Percentiles rank a stretch among this genome's conserved stretches.
These are phyloP conservation scores for Trichoderma asperellum DNA, from an alignment of 2,329 filamentous ascomycete genomes.

Conservation along the genomic window DNA sequence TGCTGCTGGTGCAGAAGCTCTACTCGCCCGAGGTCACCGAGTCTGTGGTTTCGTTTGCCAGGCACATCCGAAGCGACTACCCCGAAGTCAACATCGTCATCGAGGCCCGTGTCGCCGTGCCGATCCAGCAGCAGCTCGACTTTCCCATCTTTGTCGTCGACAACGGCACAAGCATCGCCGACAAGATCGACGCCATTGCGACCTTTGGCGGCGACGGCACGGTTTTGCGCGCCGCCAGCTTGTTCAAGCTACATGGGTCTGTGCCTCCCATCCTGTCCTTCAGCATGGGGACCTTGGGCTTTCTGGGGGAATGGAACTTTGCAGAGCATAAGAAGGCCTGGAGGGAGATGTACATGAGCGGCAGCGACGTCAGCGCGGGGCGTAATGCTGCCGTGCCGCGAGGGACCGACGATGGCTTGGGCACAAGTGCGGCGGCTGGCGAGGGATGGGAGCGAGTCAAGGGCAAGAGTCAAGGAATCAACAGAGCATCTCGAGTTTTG, in stretches of 20 bases:
- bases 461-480: constrained; percentile 79
- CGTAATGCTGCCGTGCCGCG: constrained; percentile 49
- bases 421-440: constrained; percentile 31
- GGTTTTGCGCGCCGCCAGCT: constrained; percentile 44
- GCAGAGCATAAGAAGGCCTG: constrained; percentile 89
- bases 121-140: constrained; percentile 69
- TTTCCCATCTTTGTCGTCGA: constrained; percentile 72
- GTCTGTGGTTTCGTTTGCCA: constrained; percentile 61
- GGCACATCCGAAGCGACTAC: constrained; percentile 79
- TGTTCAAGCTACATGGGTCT: constrained; percentile 75
- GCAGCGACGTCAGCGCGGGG: constrained; percentile 55
- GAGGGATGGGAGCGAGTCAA: constrained; percentile 71
- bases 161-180: constrained; percentile 60
- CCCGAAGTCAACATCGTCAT: constrained; percentile 80
- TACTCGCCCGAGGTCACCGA: constrained; percentile 57
- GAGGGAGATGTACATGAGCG: constrained; percentile 86
- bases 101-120: constrained; percentile 73
- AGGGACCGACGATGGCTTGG: constrained; percentile 35
- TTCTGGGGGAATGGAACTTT: constrained; percentile 96
- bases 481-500: constrained; percentile 77
- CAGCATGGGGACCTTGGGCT: constrained; percentile 95
- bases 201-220: constrained; percentile 82
- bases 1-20: constrained; percentile 63
- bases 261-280: constrained; percentile 94
- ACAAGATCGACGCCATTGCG: constrained; percentile 84